Base-by-base conservation (phyloP, 164 flowering plant species). In the Umbilicus rupestris region DNA sequence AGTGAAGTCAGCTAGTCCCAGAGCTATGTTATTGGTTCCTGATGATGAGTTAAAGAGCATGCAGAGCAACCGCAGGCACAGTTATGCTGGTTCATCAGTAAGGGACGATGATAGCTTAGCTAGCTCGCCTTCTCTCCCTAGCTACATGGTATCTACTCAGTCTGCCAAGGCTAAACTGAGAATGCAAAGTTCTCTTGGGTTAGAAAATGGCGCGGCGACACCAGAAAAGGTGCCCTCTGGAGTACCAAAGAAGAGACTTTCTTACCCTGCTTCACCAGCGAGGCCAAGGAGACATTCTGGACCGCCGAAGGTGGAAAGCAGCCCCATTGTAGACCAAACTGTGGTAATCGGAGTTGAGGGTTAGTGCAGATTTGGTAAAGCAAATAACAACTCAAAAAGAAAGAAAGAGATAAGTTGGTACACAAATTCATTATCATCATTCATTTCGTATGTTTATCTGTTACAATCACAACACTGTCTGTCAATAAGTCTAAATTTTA, bases 61-160 rank as follows among this genome's bases (percentile, higher is more conserved):
- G 69, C 91, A 80, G 65, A 63, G 39, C 31, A 52, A 3, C 17
- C 78, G 96, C 72, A 83, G 94, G 77, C 90, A 85, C 68, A 88
- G 86, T 69, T 75, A 83, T 77, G 87, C 73, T 10, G 86, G 86
- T 5, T 76, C 81, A 39, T 78, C 79, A 3, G 76, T 78, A 22
- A 67, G 78, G 33, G 85, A 82, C 33, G 89, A 83, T 62, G 96
- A 84, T 76, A 87, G 89, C 69, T 73, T 83, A 24, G 85, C 78
- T 11, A 84, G 87, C 73, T 83, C 88, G 20, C 81, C 81, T 12
- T 50, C 80, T 5, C 44, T 87, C 20, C 97, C 91, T 24, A 83
- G 88, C 73, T 88, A 90, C 81, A 88, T 88, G 97, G 85, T 83
- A 2, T 80, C 88, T 2, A 90, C 97, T 2, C 65, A 79, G 45